Conservation (phyloP, 192 early-diverging fungal species). For the Physocladia obscura region DNA sequence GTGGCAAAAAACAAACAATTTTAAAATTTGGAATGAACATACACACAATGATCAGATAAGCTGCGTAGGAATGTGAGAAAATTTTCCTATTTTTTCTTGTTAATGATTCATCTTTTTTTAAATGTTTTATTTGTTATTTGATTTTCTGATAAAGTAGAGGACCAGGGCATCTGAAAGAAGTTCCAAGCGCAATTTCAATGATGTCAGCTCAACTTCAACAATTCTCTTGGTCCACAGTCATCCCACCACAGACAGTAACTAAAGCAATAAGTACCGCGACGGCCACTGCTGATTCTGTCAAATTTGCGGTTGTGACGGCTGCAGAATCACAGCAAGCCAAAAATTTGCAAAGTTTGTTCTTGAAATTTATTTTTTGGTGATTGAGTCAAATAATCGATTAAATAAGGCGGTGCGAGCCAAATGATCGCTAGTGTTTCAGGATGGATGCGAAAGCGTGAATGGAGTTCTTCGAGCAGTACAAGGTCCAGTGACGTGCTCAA, state of each 20-base stretch:
- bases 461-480: not conserved
- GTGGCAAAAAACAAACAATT: conserved; percentile 70
- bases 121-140: not conserved
- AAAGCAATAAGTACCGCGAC: not conserved
- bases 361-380: not conserved
- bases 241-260: not conserved
- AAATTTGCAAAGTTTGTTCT: conserved; percentile 17
- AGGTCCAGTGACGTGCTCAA: too few species aligned
- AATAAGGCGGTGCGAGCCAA: conserved; percentile 15
- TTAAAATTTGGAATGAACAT: conserved; percentile 60
- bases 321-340: conserved; percentile 20
- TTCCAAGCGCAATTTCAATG: conserved; percentile 11
- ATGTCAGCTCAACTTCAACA: conserved; percentile 4
- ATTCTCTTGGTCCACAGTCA: conserved; percentile 3
- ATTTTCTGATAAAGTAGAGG: conserved; percentile 49
- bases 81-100: not conserved
- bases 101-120: conserved; percentile 27
- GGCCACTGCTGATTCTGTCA: conserved; percentile 5
- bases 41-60: conserved; percentile 50
- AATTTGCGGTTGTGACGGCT: not conserved
- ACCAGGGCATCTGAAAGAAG: conserved; percentile 22
- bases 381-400: not conserved
- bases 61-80: conserved; percentile 34
- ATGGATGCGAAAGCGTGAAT: conserved; percentile 15
- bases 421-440: conserved; percentile 25